phyloP scores from a whole-genome alignment of 2,329 filamentous ascomycete genomes.

The Phoma sp. region DNA sequence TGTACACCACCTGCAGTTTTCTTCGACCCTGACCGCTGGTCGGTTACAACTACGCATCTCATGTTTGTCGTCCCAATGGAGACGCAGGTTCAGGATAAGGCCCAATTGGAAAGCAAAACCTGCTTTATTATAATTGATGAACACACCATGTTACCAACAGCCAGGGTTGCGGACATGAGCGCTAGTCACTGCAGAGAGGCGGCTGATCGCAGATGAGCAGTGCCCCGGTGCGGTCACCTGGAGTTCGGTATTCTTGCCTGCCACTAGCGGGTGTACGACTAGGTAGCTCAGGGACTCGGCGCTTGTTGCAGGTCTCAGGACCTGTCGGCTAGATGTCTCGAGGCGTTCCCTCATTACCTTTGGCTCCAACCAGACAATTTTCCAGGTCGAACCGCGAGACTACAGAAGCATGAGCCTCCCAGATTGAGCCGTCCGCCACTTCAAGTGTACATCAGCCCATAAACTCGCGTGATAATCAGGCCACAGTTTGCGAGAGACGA shows the following conservation, averaged over 20 bases:
- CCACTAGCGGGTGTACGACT: conserved; percentile 15
- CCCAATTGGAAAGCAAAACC: conserved; percentile 18
- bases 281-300: conserved; percentile 10
- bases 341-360: conserved; percentile 17
- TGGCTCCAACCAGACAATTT: conserved; percentile 11
- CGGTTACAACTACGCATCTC: conserved; percentile 15
- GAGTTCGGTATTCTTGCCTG: conserved; percentile 3
- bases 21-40: conserved; percentile 23
- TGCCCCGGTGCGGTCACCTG: conserved; percentile 2
- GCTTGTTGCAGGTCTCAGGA: conserved; percentile 11
- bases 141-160: conserved; percentile 18
- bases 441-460: conserved; percentile 15
- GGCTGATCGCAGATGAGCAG: conserved; percentile 13
- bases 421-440: not conserved
- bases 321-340: conserved; percentile 3
- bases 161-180: conserved; percentile 35
- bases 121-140: conserved; percentile 5
- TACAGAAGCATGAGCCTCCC: conserved; percentile 5
- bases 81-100: not conserved
- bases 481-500: conserved; percentile 5
- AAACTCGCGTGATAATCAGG: conserved; percentile 18
- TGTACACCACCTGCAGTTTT: conserved; percentile 24
- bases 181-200: conserved; percentile 17
- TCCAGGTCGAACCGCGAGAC: conserved; percentile 6
- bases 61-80: not conserved